Evolutionary conservation across 805 yeast species (phyloP).

Genomic region (Yarrowia porcina): DNA sequence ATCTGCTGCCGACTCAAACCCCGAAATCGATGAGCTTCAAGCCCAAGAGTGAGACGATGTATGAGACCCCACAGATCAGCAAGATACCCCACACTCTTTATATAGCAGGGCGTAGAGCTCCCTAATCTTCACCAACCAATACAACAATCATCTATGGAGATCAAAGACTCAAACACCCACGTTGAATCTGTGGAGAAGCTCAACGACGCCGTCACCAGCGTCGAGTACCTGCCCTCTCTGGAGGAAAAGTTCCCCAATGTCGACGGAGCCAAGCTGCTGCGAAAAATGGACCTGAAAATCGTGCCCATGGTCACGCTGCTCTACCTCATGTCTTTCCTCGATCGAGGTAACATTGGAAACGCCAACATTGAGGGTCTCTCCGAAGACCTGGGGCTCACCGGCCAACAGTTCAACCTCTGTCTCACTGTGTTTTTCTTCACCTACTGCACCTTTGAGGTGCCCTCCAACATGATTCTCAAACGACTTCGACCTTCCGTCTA

Average conservation of each 20-base stretch:
- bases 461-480: conserved; percentile 34
- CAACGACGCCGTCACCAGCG: not conserved
- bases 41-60: not conserved
- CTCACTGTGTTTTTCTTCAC: conserved; percentile 43
- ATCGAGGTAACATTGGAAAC: conserved; percentile 52
- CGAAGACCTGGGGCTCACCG: conserved; percentile 40
- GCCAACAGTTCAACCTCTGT: conserved; percentile 39
- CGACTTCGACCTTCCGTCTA: conserved; percentile 40
- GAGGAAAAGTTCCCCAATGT: conserved; percentile 28
- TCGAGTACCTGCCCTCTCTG: not conserved
- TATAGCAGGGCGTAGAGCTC: too few relatives aligned
- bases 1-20: not conserved
- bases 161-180: not conserved
- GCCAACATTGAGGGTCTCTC: conserved; percentile 52
- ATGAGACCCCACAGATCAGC: conserved; percentile 11
- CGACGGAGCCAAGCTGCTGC: conserved; percentile 29
- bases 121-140: not conserved
- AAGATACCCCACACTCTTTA: conserved; percentile 2
- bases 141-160: not conserved
- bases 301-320: conserved; percentile 48
- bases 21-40: not conserved
- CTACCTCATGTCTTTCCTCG: conserved; percentile 50
- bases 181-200: conserved; percentile 15
- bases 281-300: conserved; percentile 45
- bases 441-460: conserved; percentile 34